Percentiles rank a stretch among this genome's conserved stretches.
These are phyloP conservation scores for Fonsecaea pedrosoi DNA, from an alignment of 2,329 filamentous ascomycete species.

Conservation along the genomic window DNA sequence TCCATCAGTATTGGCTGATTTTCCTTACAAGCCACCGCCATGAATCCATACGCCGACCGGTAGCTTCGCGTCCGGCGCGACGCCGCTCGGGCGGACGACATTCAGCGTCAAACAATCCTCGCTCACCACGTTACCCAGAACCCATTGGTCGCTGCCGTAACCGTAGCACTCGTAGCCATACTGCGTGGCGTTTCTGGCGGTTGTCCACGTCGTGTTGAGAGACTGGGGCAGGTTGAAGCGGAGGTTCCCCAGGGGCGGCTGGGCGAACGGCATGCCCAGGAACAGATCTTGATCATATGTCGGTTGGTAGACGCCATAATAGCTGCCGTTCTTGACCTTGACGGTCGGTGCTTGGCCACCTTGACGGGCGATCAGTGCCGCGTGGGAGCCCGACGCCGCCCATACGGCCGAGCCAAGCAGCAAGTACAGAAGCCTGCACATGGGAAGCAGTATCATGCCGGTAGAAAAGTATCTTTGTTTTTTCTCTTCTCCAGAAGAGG, in stretches of 20 bases:
- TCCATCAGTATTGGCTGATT: conserved; percentile 35
- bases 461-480: too few relatives aligned
- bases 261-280: conserved; percentile 44
- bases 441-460: neutral
- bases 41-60: conserved; percentile 69
- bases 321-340: conserved; percentile 54
- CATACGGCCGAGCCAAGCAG: neutral
- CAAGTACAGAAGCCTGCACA: neutral
- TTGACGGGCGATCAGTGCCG: conserved; percentile 12
- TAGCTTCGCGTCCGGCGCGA: conserved; percentile 49
- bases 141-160: conserved; percentile 50
- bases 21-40: conserved; percentile 56
- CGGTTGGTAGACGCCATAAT: conserved; percentile 51
- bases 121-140: conserved; percentile 49
- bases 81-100: conserved; percentile 62
- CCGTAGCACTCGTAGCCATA: conserved; percentile 59
- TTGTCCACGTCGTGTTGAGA: conserved; percentile 56
- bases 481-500: too few relatives aligned
- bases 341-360: conserved; percentile 21
- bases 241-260: conserved; percentile 55
- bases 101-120: conserved; percentile 54
- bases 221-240: conserved; percentile 61
- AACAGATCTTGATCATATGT: conserved; percentile 57
- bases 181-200: conserved; percentile 50
- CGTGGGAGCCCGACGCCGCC: neutral